phyloP scores from a whole-genome alignment of 441 rosid genomes.

The Populus trichocarpa region DNA sequence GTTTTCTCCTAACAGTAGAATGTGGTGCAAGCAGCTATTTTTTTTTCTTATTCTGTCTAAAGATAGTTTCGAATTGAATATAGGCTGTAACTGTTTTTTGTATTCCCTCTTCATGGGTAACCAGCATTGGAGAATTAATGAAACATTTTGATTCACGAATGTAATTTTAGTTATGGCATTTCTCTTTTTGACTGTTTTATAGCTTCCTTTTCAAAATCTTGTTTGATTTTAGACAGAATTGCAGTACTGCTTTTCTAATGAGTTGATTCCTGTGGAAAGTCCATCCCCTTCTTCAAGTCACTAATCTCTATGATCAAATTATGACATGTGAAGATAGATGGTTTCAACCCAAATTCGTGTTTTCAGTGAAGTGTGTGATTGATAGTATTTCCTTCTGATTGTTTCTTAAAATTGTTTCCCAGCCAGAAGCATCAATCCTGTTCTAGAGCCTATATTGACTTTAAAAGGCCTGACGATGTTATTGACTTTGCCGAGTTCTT shows the following conservation, averaged over 20 bases:
- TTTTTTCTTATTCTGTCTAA: not conserved
- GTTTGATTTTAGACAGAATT: not conserved
- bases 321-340: constrained; percentile 2
- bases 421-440: constrained; percentile 58
- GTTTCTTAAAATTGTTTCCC: constrained; percentile 15
- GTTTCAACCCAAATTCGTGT: not conserved
- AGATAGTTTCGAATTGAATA: not conserved
- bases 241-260: not conserved
- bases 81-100: not conserved
- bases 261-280: not conserved
- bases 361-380: not conserved
- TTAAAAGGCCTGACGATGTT: constrained; percentile 60
- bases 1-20: not conserved
- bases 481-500: constrained; percentile 69
- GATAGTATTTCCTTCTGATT: not conserved
- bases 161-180: not conserved
- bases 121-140: not conserved
- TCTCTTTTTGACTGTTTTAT: not conserved
- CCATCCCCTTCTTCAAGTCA: not conserved
- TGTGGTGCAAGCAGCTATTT: not conserved
- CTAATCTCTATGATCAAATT: not conserved
- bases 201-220: not conserved
- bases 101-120: not conserved
- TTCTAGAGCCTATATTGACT: constrained; percentile 69
- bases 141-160: not conserved